These are phyloP conservation scores for Backusella macrospora DNA, from an alignment of 192 early-diverging fungal genomes.

Conservation along the genomic window DNA sequence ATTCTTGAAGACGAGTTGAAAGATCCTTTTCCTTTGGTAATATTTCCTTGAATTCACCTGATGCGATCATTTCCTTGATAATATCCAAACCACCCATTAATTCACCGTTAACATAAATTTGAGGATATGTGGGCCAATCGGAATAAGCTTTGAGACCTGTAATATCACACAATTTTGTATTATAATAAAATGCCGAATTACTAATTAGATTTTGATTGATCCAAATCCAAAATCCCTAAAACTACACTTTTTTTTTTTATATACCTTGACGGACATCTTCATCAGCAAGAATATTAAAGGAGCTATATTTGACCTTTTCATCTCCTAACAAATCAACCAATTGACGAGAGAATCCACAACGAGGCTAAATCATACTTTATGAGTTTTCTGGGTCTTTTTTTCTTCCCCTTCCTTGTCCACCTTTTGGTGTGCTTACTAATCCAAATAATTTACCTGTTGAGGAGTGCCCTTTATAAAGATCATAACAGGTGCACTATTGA, in stretches of 20 bases:
- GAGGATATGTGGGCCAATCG: conserved; percentile 96
- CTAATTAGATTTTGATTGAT: neutral
- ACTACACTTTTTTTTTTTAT: conserved; percentile 67
- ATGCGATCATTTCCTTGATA: conserved; percentile 83
- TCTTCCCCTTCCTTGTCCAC: neutral
- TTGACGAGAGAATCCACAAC: conserved; percentile 91
- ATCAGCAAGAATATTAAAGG: conserved; percentile 87
- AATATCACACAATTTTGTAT: neutral
- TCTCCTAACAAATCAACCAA: conserved; percentile 79
- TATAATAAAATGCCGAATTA: too few relatives aligned
- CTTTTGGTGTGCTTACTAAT: neutral
- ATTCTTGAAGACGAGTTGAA: conserved; percentile 70
- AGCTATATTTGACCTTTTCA: conserved; percentile 78
- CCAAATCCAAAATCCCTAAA: neutral
- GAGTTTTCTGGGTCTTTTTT: conserved; percentile 30
- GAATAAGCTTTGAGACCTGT: conserved; percentile 36
- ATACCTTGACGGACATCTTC: conserved; percentile 89
- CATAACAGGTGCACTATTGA: conserved; percentile 81
- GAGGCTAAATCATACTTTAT: conserved; percentile 55
- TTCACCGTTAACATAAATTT: conserved; percentile 95
- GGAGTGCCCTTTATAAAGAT: conserved; percentile 95
- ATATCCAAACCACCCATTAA: conserved; percentile 97
- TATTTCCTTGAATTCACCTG: conserved; percentile 84
- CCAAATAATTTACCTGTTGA: conserved; percentile 24
- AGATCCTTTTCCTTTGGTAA: conserved; percentile 79